Evolutionary conservation across 2,329 filamentous ascomycete genomes (phyloP).

Genomic region (Fusarium secorum): DNA sequence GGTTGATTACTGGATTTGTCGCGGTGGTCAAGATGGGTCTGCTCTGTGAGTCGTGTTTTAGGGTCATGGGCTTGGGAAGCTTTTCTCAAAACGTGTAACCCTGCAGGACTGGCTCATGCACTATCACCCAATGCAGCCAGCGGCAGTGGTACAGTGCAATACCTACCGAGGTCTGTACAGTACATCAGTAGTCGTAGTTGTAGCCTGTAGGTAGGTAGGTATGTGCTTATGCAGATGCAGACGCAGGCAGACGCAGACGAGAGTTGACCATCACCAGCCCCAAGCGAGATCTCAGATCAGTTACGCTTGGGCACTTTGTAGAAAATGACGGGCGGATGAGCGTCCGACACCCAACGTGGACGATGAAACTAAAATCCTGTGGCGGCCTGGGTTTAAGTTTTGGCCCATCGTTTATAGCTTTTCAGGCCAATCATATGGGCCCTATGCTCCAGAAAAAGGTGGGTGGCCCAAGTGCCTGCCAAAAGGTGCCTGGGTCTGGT

Average conservation of each 20-base stretch:
- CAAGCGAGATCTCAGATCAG: constrained; percentile 42
- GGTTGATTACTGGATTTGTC: constrained; percentile 24
- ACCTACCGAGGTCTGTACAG: neutral
- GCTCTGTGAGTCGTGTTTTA: constrained; percentile 11
- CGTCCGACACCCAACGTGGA: constrained; percentile 9
- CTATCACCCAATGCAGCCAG: constrained; percentile 33
- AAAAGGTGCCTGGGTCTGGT: constrained; percentile 9
- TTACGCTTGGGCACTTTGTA: constrained; percentile 20
- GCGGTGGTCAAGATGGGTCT: constrained; percentile 23
- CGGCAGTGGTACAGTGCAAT: neutral
- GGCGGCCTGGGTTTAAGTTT: constrained; percentile 10
- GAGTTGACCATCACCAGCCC: constrained; percentile 32
- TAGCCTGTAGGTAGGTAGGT: neutral
- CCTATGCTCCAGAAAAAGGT: constrained; percentile 4
- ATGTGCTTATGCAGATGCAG: constrained; percentile 1
- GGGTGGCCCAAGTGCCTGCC: constrained; percentile 36
- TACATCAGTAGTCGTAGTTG: neutral
- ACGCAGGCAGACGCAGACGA: constrained; percentile 26
- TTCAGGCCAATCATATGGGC: constrained; percentile 5
- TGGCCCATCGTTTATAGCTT: constrained; percentile 9
- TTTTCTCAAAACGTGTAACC: constrained; percentile 38
- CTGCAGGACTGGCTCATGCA: constrained; percentile 36
- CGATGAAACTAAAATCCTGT: constrained; percentile 25
- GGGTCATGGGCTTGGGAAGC: constrained; percentile 24
- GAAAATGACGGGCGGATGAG: constrained; percentile 32